Percentiles rank a stretch among this genome's conserved stretches.
Evolutionary conservation across 139 green algal species (phyloP).

Genomic region (Trebouxia sp.): DNA sequence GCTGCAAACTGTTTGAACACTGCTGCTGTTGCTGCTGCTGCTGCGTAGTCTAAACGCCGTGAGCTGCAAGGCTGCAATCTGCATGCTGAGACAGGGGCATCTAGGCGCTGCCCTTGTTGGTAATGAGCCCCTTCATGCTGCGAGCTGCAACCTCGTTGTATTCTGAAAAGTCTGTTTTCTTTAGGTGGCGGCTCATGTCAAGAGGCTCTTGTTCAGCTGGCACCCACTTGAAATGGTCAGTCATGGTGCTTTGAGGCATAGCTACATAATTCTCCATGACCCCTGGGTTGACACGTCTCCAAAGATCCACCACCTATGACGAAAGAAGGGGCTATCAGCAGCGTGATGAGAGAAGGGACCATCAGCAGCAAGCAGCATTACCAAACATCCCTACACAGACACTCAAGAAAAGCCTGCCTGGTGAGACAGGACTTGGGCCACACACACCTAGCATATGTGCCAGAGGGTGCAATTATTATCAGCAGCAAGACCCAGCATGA

Average conservation of each 20-base stretch:
- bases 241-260: neutral
- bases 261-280: conserved; percentile 8
- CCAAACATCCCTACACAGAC: too few relatives aligned
- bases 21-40: neutral
- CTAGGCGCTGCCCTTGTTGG: conserved; percentile 13
- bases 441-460: too few relatives aligned
- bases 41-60: neutral
- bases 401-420: too few relatives aligned
- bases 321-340: too few relatives aligned
- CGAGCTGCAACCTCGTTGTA: conserved; percentile 29
- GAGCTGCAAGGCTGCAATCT: neutral
- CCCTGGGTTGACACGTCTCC: conserved; percentile 24
- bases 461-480: too few relatives aligned
- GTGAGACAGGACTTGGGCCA: too few relatives aligned
- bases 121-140: conserved; percentile 16
- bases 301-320: conserved; percentile 15
- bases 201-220: conserved; percentile 10
- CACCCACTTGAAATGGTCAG: conserved; percentile 18
- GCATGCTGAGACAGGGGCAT: neutral
- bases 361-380: too few relatives aligned
- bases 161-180: conserved; percentile 24
- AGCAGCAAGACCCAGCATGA: too few relatives aligned
- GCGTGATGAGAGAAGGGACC: too few relatives aligned
- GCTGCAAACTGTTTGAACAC: neutral
- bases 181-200: conserved; percentile 12